Evolutionary conservation across 1,284 basidiomycete genomes (phyloP).

Genomic region (Ganoderma sinense): DNA sequence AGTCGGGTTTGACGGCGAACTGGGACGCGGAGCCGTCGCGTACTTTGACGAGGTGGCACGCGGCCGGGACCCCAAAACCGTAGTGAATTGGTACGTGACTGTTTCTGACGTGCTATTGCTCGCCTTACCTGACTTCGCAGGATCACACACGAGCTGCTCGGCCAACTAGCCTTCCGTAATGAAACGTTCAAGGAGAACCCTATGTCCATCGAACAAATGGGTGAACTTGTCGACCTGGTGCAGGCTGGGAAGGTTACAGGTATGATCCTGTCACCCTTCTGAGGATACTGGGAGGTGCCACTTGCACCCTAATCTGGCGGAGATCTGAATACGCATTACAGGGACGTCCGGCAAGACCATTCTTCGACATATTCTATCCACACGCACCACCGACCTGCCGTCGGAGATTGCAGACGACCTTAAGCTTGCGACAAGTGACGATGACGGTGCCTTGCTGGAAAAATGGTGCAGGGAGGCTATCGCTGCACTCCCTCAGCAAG

Average conservation of each 20-base stretch:
- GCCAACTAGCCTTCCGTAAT: constrained; percentile 70
- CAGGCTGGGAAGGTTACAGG: constrained; percentile 74
- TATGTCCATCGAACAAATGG: constrained; percentile 70
- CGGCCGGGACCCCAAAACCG: constrained; percentile 71
- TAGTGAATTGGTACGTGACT: constrained; percentile 80
- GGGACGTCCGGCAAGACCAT: constrained; percentile 79
- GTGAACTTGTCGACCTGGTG: constrained; percentile 83
- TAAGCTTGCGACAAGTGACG: constrained; percentile 50
- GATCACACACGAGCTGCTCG: constrained; percentile 88
- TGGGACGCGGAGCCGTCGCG: constrained; percentile 59
- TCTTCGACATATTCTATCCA: constrained; percentile 66
- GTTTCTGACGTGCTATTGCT: not conserved
- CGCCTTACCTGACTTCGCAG: constrained; percentile 47
- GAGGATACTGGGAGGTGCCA: constrained; percentile 1
- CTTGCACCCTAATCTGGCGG: constrained; percentile 3
- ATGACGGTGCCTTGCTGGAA: constrained; percentile 49
- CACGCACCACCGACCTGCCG: constrained; percentile 48
- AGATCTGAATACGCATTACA: constrained; percentile 33
- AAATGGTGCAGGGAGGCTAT: constrained; percentile 72
- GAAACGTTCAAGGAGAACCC: constrained; percentile 70
- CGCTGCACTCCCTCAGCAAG: constrained; percentile 73
- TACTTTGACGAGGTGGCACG: constrained; percentile 80
- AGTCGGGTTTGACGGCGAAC: constrained; percentile 67
- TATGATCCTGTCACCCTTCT: constrained; percentile 34
- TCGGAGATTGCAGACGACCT: constrained; percentile 57